Percentiles rank a stretch among this genome's conserved stretches.
Conservation (phyloP, 164 flowering plant species). For the Annona cherimola region DNA sequence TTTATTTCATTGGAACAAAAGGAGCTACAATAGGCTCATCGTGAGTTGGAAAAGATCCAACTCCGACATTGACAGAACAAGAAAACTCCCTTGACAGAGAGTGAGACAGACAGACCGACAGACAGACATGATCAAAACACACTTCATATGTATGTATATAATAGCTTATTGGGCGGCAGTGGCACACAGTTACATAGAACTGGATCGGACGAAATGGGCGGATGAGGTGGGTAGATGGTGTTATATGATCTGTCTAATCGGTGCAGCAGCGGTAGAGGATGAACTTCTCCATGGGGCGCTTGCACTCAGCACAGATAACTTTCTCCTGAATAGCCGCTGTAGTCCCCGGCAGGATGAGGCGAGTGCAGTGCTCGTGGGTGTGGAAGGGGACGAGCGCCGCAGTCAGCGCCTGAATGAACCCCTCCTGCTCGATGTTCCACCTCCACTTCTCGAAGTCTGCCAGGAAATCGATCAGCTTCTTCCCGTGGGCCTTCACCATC, state of each 20-base stretch:
- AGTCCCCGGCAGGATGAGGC: constrained; percentile 55
- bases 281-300: constrained; percentile 71
- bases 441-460: constrained; percentile 36
- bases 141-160: too few species aligned
- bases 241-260: background rate
- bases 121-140: too few species aligned
- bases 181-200: too few species aligned
- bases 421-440: constrained; percentile 12
- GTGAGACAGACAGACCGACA: too few species aligned
- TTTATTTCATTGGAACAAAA: too few species aligned
- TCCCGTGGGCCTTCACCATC: constrained; percentile 45
- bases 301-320: constrained; percentile 61
- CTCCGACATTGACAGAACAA: too few species aligned
- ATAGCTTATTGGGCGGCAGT: too few species aligned
- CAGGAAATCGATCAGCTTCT: constrained; percentile 25
- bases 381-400: constrained; percentile 25
- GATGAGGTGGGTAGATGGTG: too few species aligned
- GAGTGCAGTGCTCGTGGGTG: constrained; percentile 59
- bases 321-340: constrained; percentile 40
- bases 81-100: too few species aligned
- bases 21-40: too few species aligned
- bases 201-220: too few species aligned
- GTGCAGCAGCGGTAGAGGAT: constrained; percentile 66
- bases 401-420: constrained; percentile 43
- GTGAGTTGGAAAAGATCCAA: too few species aligned